Evolutionary conservation across 345 rosid genomes (phyloP), one percentile per base, ranked within the genome.

Genomic region (Barbarea vulgaris): DNA sequence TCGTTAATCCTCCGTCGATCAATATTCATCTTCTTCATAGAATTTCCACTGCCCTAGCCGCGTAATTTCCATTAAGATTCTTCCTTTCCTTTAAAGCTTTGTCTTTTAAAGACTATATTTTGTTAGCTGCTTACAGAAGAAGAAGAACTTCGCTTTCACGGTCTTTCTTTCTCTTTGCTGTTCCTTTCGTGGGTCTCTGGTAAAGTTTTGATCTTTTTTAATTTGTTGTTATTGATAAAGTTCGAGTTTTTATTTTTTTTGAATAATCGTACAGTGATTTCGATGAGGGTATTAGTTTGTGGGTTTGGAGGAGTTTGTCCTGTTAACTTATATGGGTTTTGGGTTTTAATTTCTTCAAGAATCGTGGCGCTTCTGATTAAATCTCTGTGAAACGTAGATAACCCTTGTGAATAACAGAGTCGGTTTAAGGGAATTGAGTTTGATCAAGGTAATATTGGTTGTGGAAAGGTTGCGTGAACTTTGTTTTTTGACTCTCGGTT

Each of bases 191-290:
- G 62, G 72, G 77, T 51, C 81, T 64, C 73, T 64, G 39, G 64
- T 72, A 78, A 72, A 72, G 81, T 67, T 78, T 77, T 72, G 69
- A 72, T 77, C 34, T 44, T 48, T 44, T 48, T 64, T 64, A 28
- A 37, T 19, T 12, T 17, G 48, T 52, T 36, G 15, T 39, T 13
- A 59, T 54, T 54, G 10, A 33, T 67, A 53, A 64, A 77, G 76
- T 64, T 77, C 0, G 2, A 1, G 67, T 69, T 9, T 28, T 36
- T 44, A 1, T 75, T 69, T 9, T 28, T 36, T 44, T 33, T 21
- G 1, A 36, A 47, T 4, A 4, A 27, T 73, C 27, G 71, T 9
- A 31, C 12, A 33, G 66, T 24, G 66, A 19, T 67, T 66, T 58
- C 30, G 55, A 19, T 39, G 8, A 51, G 72, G 37, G 55, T 51